A percentile compares a stretch with the other conserved stretches of the same genome.
Evolutionary conservation across 306 rosid genomes (phyloP).

Genomic region (Cucumis cinereus): DNA sequence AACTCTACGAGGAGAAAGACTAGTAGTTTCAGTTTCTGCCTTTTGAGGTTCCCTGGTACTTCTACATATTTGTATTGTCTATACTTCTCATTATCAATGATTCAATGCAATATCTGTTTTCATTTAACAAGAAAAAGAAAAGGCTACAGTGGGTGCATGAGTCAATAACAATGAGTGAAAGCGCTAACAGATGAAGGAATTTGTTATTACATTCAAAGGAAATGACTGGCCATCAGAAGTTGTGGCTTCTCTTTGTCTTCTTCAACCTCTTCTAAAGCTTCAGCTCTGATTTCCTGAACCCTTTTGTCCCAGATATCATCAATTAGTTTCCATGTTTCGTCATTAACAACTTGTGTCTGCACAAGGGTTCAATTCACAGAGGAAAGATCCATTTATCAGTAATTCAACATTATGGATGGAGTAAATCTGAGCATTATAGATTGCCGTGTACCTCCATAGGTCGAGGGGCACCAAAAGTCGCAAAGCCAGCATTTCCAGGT

Average conservation of each 20-base stretch:
- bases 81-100: not conserved
- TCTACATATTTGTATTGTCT: not conserved
- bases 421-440: slow-evolving; percentile 8
- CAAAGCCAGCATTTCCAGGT: slow-evolving; percentile 80
- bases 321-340: slow-evolving; percentile 89
- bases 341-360: slow-evolving; percentile 75
- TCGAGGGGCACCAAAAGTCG: slow-evolving; percentile 85
- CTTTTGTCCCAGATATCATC: slow-evolving; percentile 81
- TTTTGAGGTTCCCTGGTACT: not conserved
- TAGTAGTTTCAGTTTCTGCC: not conserved
- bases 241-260: slow-evolving; percentile 78
- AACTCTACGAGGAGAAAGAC: not conserved
- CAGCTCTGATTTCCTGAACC: slow-evolving; percentile 55
- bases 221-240: slow-evolving; percentile 83
- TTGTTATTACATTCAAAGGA: slow-evolving; percentile 42
- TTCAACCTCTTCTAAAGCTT: slow-evolving; percentile 51
- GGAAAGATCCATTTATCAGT: not conserved
- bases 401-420: not conserved
- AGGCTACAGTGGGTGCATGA: not conserved
- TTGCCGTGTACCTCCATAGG: slow-evolving; percentile 61
- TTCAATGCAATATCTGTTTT: not conserved
- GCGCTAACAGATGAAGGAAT: slow-evolving; percentile 18
- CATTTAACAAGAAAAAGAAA: not conserved
- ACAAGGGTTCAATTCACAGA: not conserved
- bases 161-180: not conserved